These are phyloP conservation scores for Trichophaea hybrida DNA, from an alignment of 2,329 filamentous ascomycete genomes.

Conservation along the genomic window DNA sequence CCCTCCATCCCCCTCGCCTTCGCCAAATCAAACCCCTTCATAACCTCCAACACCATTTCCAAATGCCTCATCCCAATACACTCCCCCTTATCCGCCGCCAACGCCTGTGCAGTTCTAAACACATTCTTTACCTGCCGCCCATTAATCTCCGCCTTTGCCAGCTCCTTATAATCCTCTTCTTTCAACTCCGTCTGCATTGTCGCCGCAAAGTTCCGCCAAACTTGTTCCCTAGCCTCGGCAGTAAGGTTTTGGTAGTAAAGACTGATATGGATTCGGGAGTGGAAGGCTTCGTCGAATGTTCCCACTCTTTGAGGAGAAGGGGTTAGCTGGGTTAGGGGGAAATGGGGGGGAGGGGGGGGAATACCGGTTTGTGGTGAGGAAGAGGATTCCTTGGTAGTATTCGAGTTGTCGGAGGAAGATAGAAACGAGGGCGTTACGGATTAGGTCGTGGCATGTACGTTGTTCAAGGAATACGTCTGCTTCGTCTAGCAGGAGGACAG, in stretches of 20 bases:
- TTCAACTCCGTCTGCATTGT: conserved; percentile 4
- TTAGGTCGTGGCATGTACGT: conserved; percentile 62
- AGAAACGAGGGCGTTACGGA: conserved; percentile 64
- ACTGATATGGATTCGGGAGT: conserved; percentile 30
- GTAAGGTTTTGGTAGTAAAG: conserved; percentile 28
- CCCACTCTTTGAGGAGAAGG: conserved; percentile 21
- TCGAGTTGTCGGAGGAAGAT: conserved; percentile 34
- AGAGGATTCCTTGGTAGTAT: conserved; percentile 35
- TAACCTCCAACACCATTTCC: conserved; percentile 26
- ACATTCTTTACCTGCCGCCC: conserved; percentile 31
- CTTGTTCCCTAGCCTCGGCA: conserved; percentile 22
- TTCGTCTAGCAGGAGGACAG: conserved; percentile 71
- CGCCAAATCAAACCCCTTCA: conserved; percentile 21
- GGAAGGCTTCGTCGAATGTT: conserved; percentile 32
- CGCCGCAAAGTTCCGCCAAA: conserved; percentile 27
- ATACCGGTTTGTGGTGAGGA: conserved; percentile 34
- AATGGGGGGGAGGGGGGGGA: neutral
- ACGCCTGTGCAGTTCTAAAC: conserved; percentile 28
- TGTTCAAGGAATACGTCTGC: conserved; percentile 74
- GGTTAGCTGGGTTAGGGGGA: neutral
- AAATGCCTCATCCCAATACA: conserved; percentile 25
- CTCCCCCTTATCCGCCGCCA: conserved; percentile 25
- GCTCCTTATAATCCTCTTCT: conserved; percentile 8
- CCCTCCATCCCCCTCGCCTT: neutral
- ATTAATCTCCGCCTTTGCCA: conserved; percentile 27